A percentile compares a stretch with the other conserved stretches of the same genome.
These are phyloP conservation scores for Lasiodiplodia theobromae DNA, from an alignment of 2,329 filamentous ascomycete species.

Conservation along the genomic window DNA sequence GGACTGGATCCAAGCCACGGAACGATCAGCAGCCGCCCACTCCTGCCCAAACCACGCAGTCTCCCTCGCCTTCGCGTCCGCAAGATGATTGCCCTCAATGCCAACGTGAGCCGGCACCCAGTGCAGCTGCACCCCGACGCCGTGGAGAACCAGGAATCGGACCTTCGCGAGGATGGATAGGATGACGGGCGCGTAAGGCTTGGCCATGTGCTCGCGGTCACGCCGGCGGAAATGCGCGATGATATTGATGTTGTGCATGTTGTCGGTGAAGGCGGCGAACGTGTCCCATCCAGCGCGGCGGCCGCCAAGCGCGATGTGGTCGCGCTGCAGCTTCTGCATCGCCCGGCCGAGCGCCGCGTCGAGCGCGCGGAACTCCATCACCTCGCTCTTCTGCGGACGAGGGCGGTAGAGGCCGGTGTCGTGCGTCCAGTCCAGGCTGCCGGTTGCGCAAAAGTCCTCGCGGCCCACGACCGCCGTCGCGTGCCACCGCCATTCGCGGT, in stretches of 20 bases:
- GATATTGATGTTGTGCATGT: not conserved
- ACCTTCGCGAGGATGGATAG: not conserved
- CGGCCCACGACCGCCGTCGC: slow-evolving; percentile 2
- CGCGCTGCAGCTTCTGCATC: not conserved
- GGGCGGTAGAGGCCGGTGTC: not conserved
- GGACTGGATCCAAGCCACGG: not conserved
- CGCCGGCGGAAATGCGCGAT: not conserved
- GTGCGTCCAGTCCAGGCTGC: not conserved
- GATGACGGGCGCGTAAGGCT: not conserved
- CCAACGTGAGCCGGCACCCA: not conserved
- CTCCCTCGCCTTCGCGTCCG: not conserved
- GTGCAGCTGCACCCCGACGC: slow-evolving; percentile 4
- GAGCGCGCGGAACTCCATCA: not conserved
- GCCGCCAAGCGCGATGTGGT: not conserved
- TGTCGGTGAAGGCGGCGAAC: not conserved
- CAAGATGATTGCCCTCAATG: not conserved
- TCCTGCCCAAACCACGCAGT: not conserved
- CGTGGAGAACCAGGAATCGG: not conserved
- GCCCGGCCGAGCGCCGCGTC: not conserved
- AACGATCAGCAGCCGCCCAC: not conserved
- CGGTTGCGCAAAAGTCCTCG: not conserved
- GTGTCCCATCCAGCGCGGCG: not conserved
- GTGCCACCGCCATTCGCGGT: not conserved
- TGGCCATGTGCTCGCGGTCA: not conserved
- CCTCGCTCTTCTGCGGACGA: no score